A percentile compares a stretch with the other conserved stretches of the same genome.
phyloP scores from a whole-genome alignment of 2,329 filamentous ascomycete species.

The Diaporthe nobilis region DNA sequence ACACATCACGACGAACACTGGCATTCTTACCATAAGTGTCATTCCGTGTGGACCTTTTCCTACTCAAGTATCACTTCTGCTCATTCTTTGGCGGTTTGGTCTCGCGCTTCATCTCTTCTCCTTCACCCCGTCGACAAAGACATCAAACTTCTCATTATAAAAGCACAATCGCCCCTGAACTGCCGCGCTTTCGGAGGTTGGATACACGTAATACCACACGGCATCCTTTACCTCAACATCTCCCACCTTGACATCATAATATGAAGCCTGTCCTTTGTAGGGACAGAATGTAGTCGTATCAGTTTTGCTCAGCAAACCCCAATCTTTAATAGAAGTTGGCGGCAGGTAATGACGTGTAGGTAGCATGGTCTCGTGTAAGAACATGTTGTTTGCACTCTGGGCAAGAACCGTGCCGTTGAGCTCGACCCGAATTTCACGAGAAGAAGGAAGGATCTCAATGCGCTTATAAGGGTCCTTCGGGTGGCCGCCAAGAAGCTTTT shows the following conservation, averaged over 20 bases:
- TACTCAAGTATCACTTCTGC: neutral
- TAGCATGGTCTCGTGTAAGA: slow-evolving; percentile 73
- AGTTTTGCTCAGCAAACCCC: slow-evolving; percentile 62
- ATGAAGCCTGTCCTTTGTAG: slow-evolving; percentile 77
- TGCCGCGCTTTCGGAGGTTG: slow-evolving; percentile 68
- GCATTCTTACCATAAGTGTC: too few species aligned
- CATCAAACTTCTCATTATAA: slow-evolving; percentile 78
- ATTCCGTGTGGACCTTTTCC: neutral
- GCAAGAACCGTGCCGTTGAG: slow-evolving; percentile 62
- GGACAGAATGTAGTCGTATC: slow-evolving; percentile 71
- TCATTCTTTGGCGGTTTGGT: neutral
- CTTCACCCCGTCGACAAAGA: slow-evolving; percentile 66
- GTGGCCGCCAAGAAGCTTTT: slow-evolving; percentile 58
- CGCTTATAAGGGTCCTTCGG: slow-evolving; percentile 78
- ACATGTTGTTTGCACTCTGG: slow-evolving; percentile 61
- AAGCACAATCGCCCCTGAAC: slow-evolving; percentile 73
- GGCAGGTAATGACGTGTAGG: slow-evolving; percentile 73
- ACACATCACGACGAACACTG: neutral
- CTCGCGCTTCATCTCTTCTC: slow-evolving; percentile 30
- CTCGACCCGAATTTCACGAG: slow-evolving; percentile 65
- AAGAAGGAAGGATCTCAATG: slow-evolving; percentile 71
- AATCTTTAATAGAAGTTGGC: slow-evolving; percentile 61
- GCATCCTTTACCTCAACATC: slow-evolving; percentile 61
- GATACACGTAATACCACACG: slow-evolving; percentile 74
- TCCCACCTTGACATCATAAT: slow-evolving; percentile 68